phyloP scores from a whole-genome alignment of 345 rosid species.

The Acer campestre region DNA sequence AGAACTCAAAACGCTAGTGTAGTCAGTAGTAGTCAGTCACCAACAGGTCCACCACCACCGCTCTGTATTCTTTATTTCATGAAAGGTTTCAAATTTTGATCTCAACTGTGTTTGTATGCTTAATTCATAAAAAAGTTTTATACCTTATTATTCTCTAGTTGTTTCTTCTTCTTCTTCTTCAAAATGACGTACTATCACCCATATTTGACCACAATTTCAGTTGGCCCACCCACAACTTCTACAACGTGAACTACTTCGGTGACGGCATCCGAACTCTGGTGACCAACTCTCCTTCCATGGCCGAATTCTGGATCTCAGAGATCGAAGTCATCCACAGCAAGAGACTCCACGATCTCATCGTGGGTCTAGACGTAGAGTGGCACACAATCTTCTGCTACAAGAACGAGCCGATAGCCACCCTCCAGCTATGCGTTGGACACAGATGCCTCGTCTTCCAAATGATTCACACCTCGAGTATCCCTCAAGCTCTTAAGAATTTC shows the following conservation, averaged over 20 bases:
- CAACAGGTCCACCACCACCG: no score
- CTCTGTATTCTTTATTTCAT: no score
- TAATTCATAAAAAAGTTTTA: no score
- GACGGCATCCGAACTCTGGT: constrained; percentile 38
- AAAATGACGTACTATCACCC: constrained; percentile 17
- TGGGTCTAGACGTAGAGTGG: constrained; percentile 25
- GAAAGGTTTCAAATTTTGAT: no score
- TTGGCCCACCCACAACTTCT: constrained; percentile 42
- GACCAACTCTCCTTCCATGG: constrained; percentile 34
- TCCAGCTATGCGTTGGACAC: constrained; percentile 41
- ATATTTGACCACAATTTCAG: constrained; percentile 31
- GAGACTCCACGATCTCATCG: constrained; percentile 18
- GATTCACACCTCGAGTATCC: constrained; percentile 33
- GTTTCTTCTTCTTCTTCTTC: no score
- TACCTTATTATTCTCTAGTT: no score
- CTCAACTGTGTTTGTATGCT: no score
- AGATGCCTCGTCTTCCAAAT: constrained; percentile 46
- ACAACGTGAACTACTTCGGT: constrained; percentile 37
- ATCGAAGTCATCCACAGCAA: constrained; percentile 4
- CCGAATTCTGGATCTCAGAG: constrained; percentile 35
- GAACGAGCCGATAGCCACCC: constrained; percentile 34
- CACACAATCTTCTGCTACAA: not conserved
- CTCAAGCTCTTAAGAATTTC: constrained; percentile 32
- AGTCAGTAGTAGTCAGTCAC: no score
- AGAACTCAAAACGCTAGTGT: no score